Evolutionary conservation across 2,329 filamentous ascomycete genomes (phyloP).

Genomic region (Elsinoe arachidis): DNA sequence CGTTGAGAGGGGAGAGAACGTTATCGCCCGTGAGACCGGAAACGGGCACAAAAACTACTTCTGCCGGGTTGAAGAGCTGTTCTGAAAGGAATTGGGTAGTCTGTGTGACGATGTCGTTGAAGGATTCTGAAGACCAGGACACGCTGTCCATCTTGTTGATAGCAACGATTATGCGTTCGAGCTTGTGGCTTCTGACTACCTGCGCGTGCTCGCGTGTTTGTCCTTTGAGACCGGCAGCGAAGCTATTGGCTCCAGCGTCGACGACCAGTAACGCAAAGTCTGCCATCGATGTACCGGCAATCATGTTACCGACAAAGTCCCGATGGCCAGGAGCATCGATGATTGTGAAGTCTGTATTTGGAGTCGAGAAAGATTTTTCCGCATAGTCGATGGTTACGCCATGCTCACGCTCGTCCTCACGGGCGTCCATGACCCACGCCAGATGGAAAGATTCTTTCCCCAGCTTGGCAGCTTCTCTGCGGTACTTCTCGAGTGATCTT

Average conservation of each 20-base stretch:
- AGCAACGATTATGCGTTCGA: conserved; percentile 78
- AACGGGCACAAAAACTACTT: conserved; percentile 79
- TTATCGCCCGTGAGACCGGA: conserved; percentile 87
- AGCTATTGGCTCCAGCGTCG: conserved; percentile 80
- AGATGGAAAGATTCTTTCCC: conserved; percentile 94
- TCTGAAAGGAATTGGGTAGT: conserved; percentile 72
- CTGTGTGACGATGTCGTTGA: conserved; percentile 76
- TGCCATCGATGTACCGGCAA: conserved; percentile 88
- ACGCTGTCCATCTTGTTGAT: conserved; percentile 93
- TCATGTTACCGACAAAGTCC: conserved; percentile 99
- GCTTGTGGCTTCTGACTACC: conserved; percentile 80
- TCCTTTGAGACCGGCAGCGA: conserved; percentile 85
- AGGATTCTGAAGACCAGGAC: conserved; percentile 72
- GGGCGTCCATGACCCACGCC: conserved; percentile 93
- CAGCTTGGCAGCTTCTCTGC: conserved; percentile 78
- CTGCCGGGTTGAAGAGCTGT: conserved; percentile 72
- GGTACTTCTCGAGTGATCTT: conserved; percentile 78
- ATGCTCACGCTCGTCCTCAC: conserved; percentile 75
- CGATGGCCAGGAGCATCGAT: conserved; percentile 89
- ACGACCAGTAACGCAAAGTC: conserved; percentile 94
- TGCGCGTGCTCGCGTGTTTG: conserved; percentile 93
- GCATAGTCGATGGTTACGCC: conserved; percentile 97
- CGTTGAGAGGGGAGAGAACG: conserved; percentile 53
- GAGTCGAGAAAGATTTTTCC: conserved; percentile 87
- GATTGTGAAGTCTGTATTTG: conserved; percentile 80